Evolutionary conservation across 768 basidiomycete genomes (phyloP), one percentile per base, ranked within the genome.

Genomic region (Exidia glandulosa): DNA sequence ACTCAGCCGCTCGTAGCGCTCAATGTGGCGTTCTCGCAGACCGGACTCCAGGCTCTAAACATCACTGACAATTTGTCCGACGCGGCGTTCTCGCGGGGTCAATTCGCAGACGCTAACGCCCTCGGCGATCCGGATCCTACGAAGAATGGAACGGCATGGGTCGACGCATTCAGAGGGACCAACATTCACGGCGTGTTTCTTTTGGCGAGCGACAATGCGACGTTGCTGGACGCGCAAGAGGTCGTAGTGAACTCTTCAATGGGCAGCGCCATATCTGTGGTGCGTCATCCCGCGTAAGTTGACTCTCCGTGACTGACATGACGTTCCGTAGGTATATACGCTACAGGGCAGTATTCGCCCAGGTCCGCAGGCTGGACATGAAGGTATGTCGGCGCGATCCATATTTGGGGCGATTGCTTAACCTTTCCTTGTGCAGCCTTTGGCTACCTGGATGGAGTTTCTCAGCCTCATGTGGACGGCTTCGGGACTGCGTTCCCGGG

Each of bases 381-480:
- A 83, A 67, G 80, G 62, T 63, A 32, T 12, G 62, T 33, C 33
- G 14, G 16, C 16, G 57, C n/a, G 23, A 32, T 14, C 14, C 57
- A 12, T 23, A 23, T 27, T 16, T 45, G 14, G 32, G 31, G n/a
- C 4, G 41, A 3, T 31, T 57, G 36, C 3, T 12, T 34, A 3
- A 41, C 27, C 3, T 32, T 41, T 16, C 59, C 34, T 31, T 10
- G 27, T 55, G 23, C 25, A 57, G 32, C 81, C 73, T 82, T 82
- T 59, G 81, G 81, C 2, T 82, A 74, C 66, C 62, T 75, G 62
- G 81, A 82, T 63, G 79, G 80, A 1, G 74, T 82, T 36, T 78
- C 80, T 2, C 78, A 82, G 64, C 81, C 81, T 3, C 70, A 74
- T 34, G 68, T 72, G 36, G 67, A 69, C 58, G 65, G 36, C 73